A percentile compares a stretch with the other conserved stretches of the same genome.
Evolutionary conservation across 129 eudicot species (phyloP).

Genomic region (Flaveria sonorensis): DNA sequence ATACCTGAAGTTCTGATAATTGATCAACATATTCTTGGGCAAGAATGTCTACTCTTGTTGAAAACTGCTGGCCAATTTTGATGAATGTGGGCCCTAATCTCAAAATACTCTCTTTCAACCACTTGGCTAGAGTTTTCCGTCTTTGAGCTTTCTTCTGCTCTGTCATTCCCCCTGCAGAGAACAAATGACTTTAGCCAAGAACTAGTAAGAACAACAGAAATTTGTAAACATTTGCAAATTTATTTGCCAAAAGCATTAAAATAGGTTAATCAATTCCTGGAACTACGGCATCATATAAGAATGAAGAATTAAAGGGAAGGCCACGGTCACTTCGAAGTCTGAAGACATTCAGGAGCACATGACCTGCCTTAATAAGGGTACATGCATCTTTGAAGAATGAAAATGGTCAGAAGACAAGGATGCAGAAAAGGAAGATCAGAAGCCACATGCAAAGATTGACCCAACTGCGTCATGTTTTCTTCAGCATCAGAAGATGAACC

Average conservation of each 20-base stretch:
- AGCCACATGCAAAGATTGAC: background rate
- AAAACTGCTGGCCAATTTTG: slow-evolving; percentile 97
- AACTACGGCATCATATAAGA: background rate
- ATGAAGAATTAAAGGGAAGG: background rate
- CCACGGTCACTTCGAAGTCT: background rate
- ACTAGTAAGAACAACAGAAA: background rate
- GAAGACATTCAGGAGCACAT: background rate
- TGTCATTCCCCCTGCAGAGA: slow-evolving; percentile 91
- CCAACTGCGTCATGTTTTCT: background rate
- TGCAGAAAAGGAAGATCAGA: background rate
- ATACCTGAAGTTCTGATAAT: slow-evolving; percentile 96
- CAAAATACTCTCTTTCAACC: slow-evolving; percentile 91
- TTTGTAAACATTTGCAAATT: background rate
- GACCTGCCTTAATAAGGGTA: background rate
- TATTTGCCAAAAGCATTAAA: slow-evolving; percentile 1
- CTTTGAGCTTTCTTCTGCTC: slow-evolving; percentile 74
- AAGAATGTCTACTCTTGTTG: slow-evolving; percentile 98
- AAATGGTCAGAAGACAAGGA: background rate
- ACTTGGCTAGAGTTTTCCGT: slow-evolving; percentile 84
- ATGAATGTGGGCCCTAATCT: slow-evolving; percentile 96
- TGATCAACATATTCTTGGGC: slow-evolving; percentile 99
- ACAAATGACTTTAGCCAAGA: slow-evolving; percentile 18
- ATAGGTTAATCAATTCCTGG: background rate
- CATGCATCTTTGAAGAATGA: background rate
- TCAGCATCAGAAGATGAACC: background rate